Evolutionary conservation across 108 stramenopile species (phyloP).

Genomic region (Skeletonema costatum): DNA sequence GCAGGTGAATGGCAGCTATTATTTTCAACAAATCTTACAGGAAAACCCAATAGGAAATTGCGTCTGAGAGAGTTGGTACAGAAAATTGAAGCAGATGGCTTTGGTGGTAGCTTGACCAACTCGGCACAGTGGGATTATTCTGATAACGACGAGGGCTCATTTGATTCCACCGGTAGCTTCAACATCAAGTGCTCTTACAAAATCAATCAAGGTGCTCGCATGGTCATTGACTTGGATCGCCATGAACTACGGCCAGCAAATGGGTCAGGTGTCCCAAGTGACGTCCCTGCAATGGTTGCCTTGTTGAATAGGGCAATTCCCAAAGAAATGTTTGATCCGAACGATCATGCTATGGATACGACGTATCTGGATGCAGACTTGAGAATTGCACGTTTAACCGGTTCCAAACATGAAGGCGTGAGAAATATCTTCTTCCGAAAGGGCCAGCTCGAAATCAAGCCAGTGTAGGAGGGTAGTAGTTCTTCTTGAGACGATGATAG

Average conservation of each 20-base stretch:
- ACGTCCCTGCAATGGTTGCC: constrained; percentile 54
- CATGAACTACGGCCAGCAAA: constrained; percentile 46
- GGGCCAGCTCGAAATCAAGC: constrained; percentile 54
- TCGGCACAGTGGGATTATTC: constrained; percentile 62
- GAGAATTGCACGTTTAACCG: constrained; percentile 68
- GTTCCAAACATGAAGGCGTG: constrained; percentile 62
- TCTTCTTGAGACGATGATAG: not conserved
- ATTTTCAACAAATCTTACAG: constrained; percentile 67
- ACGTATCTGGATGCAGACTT: constrained; percentile 76
- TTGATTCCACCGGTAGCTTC: constrained; percentile 62
- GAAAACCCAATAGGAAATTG: constrained; percentile 39
- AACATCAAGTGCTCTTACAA: constrained; percentile 53
- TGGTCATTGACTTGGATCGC: constrained; percentile 51
- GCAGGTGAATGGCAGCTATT: constrained; percentile 79
- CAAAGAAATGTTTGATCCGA: constrained; percentile 70
- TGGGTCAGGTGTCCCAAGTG: constrained; percentile 59
- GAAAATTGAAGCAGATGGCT: constrained; percentile 45
- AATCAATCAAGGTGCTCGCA: constrained; percentile 75
- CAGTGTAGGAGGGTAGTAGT: not conserved
- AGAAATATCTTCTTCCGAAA: constrained; percentile 70
- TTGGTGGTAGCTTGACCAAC: constrained; percentile 59
- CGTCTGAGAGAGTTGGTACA: constrained; percentile 56
- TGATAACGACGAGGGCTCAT: constrained; percentile 40
- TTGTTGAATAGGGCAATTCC: constrained; percentile 65
- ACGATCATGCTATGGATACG: constrained; percentile 68